Evolutionary conservation across 345 rosid genomes (phyloP).

Genomic region (Trapa bicornis): DNA sequence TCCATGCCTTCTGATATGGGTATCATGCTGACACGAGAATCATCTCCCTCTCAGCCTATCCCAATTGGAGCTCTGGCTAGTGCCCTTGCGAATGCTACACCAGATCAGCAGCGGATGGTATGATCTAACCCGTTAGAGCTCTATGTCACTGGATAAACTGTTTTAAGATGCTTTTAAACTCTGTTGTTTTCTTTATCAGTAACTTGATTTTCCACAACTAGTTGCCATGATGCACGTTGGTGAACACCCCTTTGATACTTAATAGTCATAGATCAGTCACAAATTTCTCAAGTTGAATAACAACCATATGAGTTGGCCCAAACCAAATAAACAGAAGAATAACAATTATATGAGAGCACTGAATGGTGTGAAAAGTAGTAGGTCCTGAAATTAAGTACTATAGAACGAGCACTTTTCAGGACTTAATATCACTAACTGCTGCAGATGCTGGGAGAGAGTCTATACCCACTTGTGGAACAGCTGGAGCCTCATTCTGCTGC

Average conservation of each 20-base stretch:
- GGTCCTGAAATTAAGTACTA: background rate
- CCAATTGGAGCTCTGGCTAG: constrained; percentile 79
- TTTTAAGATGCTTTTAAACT: too few relatives aligned
- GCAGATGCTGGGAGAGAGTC: constrained; percentile 90
- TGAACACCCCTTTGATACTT: too few relatives aligned
- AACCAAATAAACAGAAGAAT: too few relatives aligned
- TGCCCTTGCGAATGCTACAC: constrained; percentile 75
- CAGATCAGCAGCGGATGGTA: constrained; percentile 90
- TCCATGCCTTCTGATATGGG: constrained; percentile 63
- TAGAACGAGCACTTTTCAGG: background rate
- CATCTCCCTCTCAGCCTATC: constrained; percentile 44
- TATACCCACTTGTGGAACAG: constrained; percentile 87
- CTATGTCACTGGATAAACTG: background rate
- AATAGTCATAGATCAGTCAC: too few relatives aligned
- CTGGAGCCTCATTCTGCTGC: constrained; percentile 84
- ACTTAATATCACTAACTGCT: background rate
- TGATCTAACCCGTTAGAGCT: background rate
- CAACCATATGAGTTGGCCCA: too few relatives aligned
- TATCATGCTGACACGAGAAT: constrained; percentile 49
- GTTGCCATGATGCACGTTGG: too few relatives aligned
- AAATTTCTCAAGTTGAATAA: too few relatives aligned
- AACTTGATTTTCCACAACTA: background rate
- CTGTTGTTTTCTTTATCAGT: background rate
- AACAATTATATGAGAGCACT: too few relatives aligned
- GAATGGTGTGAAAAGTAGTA: background rate